Base-by-base conservation (phyloP, 495 filamentous ascomycete genomes). In the Cercophora scortea region DNA sequence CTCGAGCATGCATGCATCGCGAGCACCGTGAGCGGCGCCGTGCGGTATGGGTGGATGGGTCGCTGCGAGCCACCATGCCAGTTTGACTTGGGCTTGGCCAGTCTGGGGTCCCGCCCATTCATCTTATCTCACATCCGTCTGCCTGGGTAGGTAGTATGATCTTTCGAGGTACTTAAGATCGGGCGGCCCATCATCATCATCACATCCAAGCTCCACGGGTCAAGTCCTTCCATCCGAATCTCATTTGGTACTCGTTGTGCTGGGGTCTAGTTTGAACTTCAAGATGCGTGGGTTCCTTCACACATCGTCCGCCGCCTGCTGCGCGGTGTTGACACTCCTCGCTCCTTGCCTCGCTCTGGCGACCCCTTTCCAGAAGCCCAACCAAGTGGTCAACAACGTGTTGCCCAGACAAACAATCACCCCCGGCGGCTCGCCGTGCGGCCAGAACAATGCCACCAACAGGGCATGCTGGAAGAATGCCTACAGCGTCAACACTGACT, bases 401-500 rank as follows among this genome's bases (percentile, higher is more conserved):
- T n/a, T 52, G 10, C 54, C 61, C 3, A 53, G 55, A 34, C 61
- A 63, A 35, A 60, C 56, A 41, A 59, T 64, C 50, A 61, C 42
- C 8, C 61, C 61, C 11, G 61, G 61, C 5, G 61, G 61, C 25
- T 51, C 47, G 32, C 61, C 61, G 1, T 64, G 61, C 42, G 61
- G 66, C 1, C 61, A 64, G 12, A 60, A 68, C 53, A 68, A 63
- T 12, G 51, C 63, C 15, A 60, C 60, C 7, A 67, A 70, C 50
- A 49, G 67, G 4, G 50, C 47, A 0, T 70, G 67, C 50, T 70
- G 67, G 67, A 62, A 51, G 42, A 59, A 62, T 35, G 56, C 47
- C 43, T 70, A 60, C 51, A 60, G 58, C 48, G 62, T 70, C 47
- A 57, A 45, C 45, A 70, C 67, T 12, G 66, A 70, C 51, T 69